Evolutionary conservation across 129 eudicot species (phyloP).

Genomic region (Pittosporum tobira): DNA sequence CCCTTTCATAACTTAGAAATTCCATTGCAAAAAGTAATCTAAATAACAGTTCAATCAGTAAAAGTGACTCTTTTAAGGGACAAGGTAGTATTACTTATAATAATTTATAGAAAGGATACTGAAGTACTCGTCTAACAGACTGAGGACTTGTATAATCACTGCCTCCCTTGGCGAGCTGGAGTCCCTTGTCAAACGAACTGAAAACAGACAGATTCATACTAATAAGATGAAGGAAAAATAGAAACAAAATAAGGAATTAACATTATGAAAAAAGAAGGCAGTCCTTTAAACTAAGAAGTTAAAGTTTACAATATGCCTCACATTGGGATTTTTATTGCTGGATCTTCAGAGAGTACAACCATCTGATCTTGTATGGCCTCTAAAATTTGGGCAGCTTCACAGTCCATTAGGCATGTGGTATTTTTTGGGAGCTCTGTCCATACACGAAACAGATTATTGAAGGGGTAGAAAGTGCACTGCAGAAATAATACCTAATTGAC

Average conservation of each 20-base stretch:
- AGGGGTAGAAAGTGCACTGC: neutral
- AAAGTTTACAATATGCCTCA: constrained; percentile 16
- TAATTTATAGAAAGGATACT: constrained; percentile 49
- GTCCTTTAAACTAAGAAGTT: neutral
- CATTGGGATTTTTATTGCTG: constrained; percentile 76
- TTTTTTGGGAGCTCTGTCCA: constrained; percentile 61
- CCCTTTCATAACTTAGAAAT: no score
- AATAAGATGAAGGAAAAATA: neutral
- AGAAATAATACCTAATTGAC: neutral
- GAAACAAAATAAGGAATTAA: neutral
- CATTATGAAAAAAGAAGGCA: neutral
- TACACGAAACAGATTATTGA: constrained; percentile 1
- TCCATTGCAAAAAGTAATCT: no score
- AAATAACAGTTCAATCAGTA: no score
- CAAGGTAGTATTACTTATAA: neutral
- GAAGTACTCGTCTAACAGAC: constrained; percentile 51
- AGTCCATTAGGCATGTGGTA: constrained; percentile 65
- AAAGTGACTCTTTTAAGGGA: neutral
- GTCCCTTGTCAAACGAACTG: constrained; percentile 81
- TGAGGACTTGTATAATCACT: constrained; percentile 38
- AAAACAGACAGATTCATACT: neutral
- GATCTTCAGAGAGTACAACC: constrained; percentile 71
- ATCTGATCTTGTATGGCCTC: constrained; percentile 83
- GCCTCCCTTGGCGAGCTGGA: constrained; percentile 62
- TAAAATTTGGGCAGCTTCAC: constrained; percentile 81